Base-by-base conservation (phyloP, 208 protist species). In the Leishmania braziliensis region DNA sequence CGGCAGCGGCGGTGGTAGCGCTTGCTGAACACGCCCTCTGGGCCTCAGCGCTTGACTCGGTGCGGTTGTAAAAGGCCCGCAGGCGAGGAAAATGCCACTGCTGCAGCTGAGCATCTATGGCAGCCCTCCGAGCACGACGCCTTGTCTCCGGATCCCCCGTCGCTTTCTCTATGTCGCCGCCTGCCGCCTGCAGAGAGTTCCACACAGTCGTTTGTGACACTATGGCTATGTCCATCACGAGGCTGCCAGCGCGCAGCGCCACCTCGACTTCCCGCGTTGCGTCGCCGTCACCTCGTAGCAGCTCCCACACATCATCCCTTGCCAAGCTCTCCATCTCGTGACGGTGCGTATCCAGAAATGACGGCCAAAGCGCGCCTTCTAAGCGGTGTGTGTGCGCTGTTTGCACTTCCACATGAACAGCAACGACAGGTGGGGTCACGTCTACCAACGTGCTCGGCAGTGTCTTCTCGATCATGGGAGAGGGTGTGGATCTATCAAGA, bases 341-440 rank as follows among this genome's bases (percentile, higher is more conserved):
- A 26, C 2, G 12, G 54, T 83, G 58, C 18, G 26, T 8, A 20
- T 51, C 66, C 36, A 90, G 78, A 2, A 88, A 46, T 3, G 66
- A 39, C 0, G 75, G 29, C 87, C 87, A 90, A 53, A 83, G 23
- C 20, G 85, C 70, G 8, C 87, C 87, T 2, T 53, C 16, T 3
- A 90, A 56, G 6, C 62, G 60, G 46, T 62, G 84, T 36, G 75
- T 74, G 79, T 83, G 79, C 46, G 79, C 54, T 6, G 66, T 80
- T 29, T 62, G 75, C 29, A 80, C 48, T 5, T 70, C 51, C 14
- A n/a, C 50, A 9, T n/a, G 51, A 16, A 16, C 14, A 50, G 68
- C 68, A 4, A 36, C 10, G 43, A 53, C 9, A 73, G 26, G 16
- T 10, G 68, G 26, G 23, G 26, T 54, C 26, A 23, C 74, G 39